Conservation (phyloP, 2,329 filamentous ascomycete species). For the Colletotrichum salicis region DNA sequence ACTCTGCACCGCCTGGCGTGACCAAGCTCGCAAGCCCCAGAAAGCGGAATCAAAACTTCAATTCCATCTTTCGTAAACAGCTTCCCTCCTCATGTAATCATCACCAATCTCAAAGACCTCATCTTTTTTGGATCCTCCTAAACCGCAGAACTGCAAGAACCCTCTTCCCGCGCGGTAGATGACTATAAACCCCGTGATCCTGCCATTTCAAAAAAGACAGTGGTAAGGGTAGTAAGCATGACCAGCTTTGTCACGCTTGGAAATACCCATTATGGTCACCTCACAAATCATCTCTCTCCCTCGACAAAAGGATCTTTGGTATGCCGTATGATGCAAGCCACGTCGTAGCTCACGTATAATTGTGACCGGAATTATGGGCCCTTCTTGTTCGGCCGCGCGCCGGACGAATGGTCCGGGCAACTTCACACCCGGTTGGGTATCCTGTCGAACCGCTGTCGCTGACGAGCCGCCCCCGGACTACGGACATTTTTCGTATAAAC, state of each 20-base stretch:
- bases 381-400: slow-evolving; percentile 4
- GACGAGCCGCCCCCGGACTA: not conserved
- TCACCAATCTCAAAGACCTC: not conserved
- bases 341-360: not conserved
- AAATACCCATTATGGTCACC: not conserved
- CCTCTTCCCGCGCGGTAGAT: not conserved
- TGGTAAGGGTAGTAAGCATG: not conserved
- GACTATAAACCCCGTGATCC: not conserved
- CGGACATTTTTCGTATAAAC: not conserved
- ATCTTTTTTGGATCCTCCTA: too few species aligned
- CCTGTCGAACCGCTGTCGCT: not conserved
- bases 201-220: not conserved
- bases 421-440: not conserved
- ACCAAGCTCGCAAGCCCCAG: not conserved
- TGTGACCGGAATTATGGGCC: not conserved
- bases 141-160: too few species aligned
- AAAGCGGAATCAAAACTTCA: too few species aligned
- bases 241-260: not conserved
- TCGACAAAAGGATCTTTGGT: not conserved
- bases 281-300: not conserved
- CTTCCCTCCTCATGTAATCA: not conserved
- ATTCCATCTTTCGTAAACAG: not conserved
- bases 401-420: slow-evolving; percentile 13
- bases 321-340: not conserved
- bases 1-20: not conserved